phyloP scores from a whole-genome alignment of 345 rosid genomes.

The Salix exigua region DNA sequence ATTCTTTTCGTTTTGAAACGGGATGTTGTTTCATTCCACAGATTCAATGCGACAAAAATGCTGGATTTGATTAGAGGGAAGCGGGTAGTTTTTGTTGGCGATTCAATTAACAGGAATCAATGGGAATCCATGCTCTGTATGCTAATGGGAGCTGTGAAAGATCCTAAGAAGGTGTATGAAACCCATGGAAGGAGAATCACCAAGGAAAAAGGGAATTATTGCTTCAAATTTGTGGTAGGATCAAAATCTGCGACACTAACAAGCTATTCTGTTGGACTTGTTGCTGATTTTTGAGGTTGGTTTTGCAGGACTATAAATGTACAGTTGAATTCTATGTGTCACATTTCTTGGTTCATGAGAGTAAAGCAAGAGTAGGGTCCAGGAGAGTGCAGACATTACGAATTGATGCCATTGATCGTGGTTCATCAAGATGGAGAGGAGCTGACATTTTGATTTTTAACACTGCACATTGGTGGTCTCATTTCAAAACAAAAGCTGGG shows the following conservation, averaged over 20 bases:
- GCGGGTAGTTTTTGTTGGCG: slow-evolving; percentile 91
- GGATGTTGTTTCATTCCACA: slow-evolving; percentile 15
- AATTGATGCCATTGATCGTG: slow-evolving; percentile 79
- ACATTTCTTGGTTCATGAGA: slow-evolving; percentile 84
- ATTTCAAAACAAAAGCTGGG: slow-evolving; percentile 93
- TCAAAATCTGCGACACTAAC: neutral
- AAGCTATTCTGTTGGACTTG: neutral
- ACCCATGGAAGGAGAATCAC: slow-evolving; percentile 74
- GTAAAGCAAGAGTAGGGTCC: slow-evolving; percentile 69
- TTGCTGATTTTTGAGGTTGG: slow-evolving; percentile 10
- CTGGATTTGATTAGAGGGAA: slow-evolving; percentile 76
- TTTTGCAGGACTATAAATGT: slow-evolving; percentile 74
- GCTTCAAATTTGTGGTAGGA: slow-evolving; percentile 79
- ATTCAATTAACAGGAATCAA: slow-evolving; percentile 88
- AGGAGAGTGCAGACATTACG: slow-evolving; percentile 69
- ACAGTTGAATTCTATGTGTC: slow-evolving; percentile 79
- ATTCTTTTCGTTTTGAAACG: neutral
- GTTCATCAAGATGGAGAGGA: slow-evolving; percentile 89
- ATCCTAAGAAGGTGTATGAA: slow-evolving; percentile 82
- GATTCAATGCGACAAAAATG: slow-evolving; percentile 84
- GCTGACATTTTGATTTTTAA: slow-evolving; percentile 86
- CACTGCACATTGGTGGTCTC: slow-evolving; percentile 99
- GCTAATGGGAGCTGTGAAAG: slow-evolving; percentile 64
- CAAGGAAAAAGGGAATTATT: slow-evolving; percentile 75
- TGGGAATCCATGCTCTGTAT: slow-evolving; percentile 97